Base-by-base conservation (phyloP, 2,329 filamentous ascomycete genomes). In the Fusarium liriodendri region DNA sequence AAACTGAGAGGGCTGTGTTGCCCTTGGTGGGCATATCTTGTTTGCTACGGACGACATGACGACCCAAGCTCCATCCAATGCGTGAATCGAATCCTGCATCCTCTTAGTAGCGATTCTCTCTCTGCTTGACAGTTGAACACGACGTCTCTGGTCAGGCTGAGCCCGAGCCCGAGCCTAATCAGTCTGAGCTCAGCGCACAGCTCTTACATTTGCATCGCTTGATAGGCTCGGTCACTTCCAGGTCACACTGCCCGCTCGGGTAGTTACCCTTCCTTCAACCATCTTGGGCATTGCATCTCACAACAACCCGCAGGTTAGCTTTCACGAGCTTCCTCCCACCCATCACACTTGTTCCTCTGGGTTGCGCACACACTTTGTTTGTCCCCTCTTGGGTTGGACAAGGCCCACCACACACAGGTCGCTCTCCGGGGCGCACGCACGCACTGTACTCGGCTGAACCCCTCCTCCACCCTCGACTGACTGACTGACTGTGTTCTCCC, bases 171-270 rank as follows among this genome's bases (percentile, higher is more conserved):
- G 27, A 42, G 37, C 57, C 33, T 42, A 32, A 42, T 66, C 65
- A 67, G 70, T 71, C 54, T 74, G 45, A 72, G 64, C 62, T 60
- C 50, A 54, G 45, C 64, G 67, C 40, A 58, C 47, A 63, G 66
- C 70, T 71, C 25, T 50, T 42, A 27, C 58, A 47, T 73, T 18
- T 54, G 27, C 27, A 54, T 32, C 47, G 47, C 27, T 54, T 54
- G 71, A 74, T 73, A 73, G 71, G 71, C 40, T 59, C 59, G 71
- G 64, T 6, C 64, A 32, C 62, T 69, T 61, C 71, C 54, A 74
- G 29, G 63, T 67, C 42, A 62, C 37, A 50, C 54, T 71, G 59
- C 37, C 71, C 63, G 67, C 67, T 57, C 64, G 52, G 54, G 33
- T 37, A 57, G 47, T 54, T 62, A 27, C 45, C 57, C 71, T 35